phyloP scores from a whole-genome alignment of 2,329 filamentous ascomycete species.

The Fusarium nelsonii region DNA sequence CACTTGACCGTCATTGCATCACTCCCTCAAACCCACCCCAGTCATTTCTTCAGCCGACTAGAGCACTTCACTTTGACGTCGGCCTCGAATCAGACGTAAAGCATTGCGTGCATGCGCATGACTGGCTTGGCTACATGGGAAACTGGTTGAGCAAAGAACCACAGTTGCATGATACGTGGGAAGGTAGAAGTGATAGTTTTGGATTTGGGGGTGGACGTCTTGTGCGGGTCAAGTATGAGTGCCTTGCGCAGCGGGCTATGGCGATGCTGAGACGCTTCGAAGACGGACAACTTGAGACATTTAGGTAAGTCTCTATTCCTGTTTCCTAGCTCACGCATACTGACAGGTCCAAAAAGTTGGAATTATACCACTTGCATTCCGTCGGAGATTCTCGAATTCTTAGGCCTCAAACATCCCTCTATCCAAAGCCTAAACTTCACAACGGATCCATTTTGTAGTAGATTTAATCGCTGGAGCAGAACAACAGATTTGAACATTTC shows the following conservation, averaged over 20 bases:
- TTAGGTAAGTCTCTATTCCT: background rate
- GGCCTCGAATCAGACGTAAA: background rate
- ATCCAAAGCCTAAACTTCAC: background rate
- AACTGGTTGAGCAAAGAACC: background rate
- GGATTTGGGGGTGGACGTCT: background rate
- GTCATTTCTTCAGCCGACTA: background rate
- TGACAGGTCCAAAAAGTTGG: background rate
- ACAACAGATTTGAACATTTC: background rate
- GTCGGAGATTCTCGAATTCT: background rate
- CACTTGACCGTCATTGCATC: background rate
- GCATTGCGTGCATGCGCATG: background rate
- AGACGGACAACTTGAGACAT: background rate
- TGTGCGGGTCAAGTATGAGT: constrained; percentile 14
- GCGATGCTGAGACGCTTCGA: background rate
- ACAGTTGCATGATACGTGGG: background rate
- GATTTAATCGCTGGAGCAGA: constrained; percentile 15
- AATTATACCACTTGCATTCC: background rate
- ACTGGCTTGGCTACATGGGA: constrained; percentile 5
- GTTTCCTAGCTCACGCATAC: rapidly evolving
- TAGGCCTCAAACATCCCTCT: background rate
- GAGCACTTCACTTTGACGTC: background rate
- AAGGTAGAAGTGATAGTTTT: background rate
- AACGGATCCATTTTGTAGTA: constrained; percentile 5
- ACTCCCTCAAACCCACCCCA: background rate
- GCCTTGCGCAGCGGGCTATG: constrained; percentile 9